Base-by-base conservation (phyloP, 345 rosid genomes). In the Acer saccharum region DNA sequence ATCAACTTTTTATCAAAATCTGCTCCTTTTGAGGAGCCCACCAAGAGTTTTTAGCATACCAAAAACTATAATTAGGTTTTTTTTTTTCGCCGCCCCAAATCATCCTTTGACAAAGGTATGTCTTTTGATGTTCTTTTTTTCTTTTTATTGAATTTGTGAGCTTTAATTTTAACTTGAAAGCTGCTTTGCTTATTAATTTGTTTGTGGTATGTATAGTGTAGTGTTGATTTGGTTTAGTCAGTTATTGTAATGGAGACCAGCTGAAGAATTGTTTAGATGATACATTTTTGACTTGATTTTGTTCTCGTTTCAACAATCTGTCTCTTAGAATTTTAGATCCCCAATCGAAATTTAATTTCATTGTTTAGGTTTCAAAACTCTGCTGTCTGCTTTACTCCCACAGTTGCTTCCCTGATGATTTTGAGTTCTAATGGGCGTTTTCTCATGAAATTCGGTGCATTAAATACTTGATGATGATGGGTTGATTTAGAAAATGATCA, bases 41-140 rank as follows among this genome's bases (percentile, higher is more conserved):
- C 46, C 21, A 12, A 21, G 18, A 35, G 27, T 50, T 76, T 12
- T 25, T 16, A 0, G n/a, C 17, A 27, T 27, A 17, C 54, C 66
- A 20, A 55, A 10, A 55, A 55, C 62, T 39, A 11, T 21, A 75
- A 44, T 52, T 81, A 80, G 68, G 77, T 61, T 27, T 72, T 77
- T 69, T 32, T 35, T 4, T 41, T 25, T 25, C 27, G 46, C 46
- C 0, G 46, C 46, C 46, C 46, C 46, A 43, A 43, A 43, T 9
- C 46, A 43, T 43, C 6, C 11, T 43, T 43, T 43, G 46, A 43
- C 46, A 43, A 43, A 66, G 79, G 79, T 78, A 57, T 46, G 61
- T 14, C 12, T 62, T 55, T 13, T 25, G 20, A 6, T 35, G 6
- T 35, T 35, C 39, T 35, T 35, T 35, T 35, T 35, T 35, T 35